Base-by-base conservation (phyloP, 768 basidiomycete species). In the Tulasnella sp. region DNA sequence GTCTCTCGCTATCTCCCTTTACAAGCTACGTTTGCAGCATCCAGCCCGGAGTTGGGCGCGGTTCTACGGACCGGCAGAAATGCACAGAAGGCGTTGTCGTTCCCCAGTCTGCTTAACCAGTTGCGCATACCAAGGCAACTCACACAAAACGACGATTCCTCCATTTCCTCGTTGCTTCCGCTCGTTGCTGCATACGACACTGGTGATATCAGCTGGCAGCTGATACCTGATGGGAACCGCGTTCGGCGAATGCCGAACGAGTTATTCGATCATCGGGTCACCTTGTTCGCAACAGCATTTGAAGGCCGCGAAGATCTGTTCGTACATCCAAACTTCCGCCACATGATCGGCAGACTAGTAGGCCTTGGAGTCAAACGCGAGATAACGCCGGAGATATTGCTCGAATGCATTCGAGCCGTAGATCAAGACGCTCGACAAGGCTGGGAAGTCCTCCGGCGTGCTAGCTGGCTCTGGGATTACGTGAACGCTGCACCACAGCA, bases 181-280 rank as follows among this genome's bases (percentile, higher is more conserved):
- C 29, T 67, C 29, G 13, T 67, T 29, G 32, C 32, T 9, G 18
- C 11, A 3, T 5, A 26, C 32, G 29, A 67, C 29, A 23, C 9
- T 11, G n/a, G 26, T 35, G 11, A 0, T 35, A 35, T 0, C 11
- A 26, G 7, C 26, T 35, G 11, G 0, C 26, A 23, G 9, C 32
- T 74, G 6, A 46, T 74, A 40, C 73, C 73, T 2, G 73, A 74
- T n/a, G 51, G 23, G 44, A 51, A 74, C 20, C 40, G 73, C 5
- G 29, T 74, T 35, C 44, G 51, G 32, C 44, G 40, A 51, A 20
- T 5, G 7, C 73, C 73, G 5, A 51, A 26, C 42, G 73, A 74
- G 5, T 18, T 74, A 2, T 74, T 46, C 44, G 44, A 74, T n/a
- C 73, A 74, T 51, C 73, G 44, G 18, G 32, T 74, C 20, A 18